Percentiles rank a stretch among this genome's conserved stretches.
Evolutionary conservation across 176 grass and related monocot species (phyloP).

Genomic region (Phoenix roebelenii): DNA sequence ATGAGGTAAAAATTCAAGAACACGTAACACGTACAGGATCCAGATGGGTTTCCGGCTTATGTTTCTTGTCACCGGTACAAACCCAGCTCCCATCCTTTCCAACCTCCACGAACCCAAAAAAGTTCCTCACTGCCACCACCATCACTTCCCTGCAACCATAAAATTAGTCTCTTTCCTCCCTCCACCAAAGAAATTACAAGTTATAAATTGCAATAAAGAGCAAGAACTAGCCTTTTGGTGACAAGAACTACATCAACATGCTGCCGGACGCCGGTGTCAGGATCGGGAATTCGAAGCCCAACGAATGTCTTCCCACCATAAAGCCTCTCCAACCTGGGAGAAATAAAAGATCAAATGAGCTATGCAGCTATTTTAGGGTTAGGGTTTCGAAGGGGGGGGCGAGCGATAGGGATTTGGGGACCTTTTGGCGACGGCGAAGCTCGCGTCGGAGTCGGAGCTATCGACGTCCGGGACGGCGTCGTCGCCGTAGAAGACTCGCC

Average conservation of each 20-base stretch:
- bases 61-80: slow-evolving; percentile 52
- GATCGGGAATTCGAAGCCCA: slow-evolving; percentile 86
- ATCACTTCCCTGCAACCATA: slow-evolving; percentile 56
- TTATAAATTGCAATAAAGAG: neutral
- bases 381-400: neutral
- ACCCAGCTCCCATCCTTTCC: slow-evolving; percentile 71
- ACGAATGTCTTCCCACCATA: slow-evolving; percentile 74
- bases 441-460: slow-evolving; percentile 60
- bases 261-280: slow-evolving; percentile 58
- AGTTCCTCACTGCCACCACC: slow-evolving; percentile 76
- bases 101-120: slow-evolving; percentile 54
- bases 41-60: slow-evolving; percentile 38
- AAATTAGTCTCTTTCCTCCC: slow-evolving; percentile 3
- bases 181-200: neutral
- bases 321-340: slow-evolving; percentile 77
- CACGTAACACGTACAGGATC: slow-evolving; percentile 41
- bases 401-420: neutral
- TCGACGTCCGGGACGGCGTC: slow-evolving; percentile 54
- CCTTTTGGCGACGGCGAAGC: slow-evolving; percentile 68
- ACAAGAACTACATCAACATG: slow-evolving; percentile 76
- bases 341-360: neutral
- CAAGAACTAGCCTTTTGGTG: slow-evolving; percentile 44
- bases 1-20: neutral
- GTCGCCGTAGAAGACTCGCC: slow-evolving; percentile 28
- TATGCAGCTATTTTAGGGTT: neutral